A percentile compares a stretch with the other conserved stretches of the same genome.
phyloP scores from a whole-genome alignment of 148 eudicot species.

The Amaranthus palmeri region DNA sequence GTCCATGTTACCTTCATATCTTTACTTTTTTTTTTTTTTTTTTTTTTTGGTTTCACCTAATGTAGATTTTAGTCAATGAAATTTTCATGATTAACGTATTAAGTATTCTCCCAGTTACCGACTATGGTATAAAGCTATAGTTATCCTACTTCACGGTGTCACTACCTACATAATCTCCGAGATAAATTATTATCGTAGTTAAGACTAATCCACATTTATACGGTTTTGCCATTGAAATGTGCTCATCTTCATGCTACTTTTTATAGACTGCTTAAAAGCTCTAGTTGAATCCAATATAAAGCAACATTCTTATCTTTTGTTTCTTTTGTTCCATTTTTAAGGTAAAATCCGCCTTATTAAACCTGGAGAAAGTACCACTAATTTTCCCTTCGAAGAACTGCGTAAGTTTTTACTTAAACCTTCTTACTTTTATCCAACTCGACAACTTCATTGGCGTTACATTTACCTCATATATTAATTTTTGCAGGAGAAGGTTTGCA shows the following conservation, averaged over 20 bases:
- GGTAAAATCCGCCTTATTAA: slow-evolving; percentile 73
- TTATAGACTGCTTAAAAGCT: not conserved
- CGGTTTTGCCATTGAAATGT: not conserved
- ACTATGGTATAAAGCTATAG: not conserved
- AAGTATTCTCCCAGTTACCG: not conserved
- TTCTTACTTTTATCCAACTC: not conserved
- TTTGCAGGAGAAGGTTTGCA: slow-evolving; percentile 34
- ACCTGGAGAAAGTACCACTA: slow-evolving; percentile 53
- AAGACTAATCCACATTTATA: not conserved
- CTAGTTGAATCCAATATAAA: not conserved
- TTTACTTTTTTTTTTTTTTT: not conserved
- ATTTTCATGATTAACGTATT: no score
- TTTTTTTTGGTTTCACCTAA: not conserved
- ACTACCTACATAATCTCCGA: not conserved
- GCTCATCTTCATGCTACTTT: not conserved
- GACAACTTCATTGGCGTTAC: not conserved
- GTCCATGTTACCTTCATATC: not conserved
- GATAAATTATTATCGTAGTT: not conserved
- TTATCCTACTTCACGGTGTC: not conserved
- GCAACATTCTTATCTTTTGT: slow-evolving; percentile 3
- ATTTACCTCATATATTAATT: not conserved
- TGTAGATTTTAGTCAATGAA: no score
- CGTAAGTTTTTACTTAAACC: slow-evolving; percentile 50
- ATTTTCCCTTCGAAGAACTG: slow-evolving; percentile 67
- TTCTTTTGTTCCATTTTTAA: slow-evolving; percentile 22